phyloP scores from a whole-genome alignment of 805 yeast genomes.

The Pichia nanzhaoensis region DNA sequence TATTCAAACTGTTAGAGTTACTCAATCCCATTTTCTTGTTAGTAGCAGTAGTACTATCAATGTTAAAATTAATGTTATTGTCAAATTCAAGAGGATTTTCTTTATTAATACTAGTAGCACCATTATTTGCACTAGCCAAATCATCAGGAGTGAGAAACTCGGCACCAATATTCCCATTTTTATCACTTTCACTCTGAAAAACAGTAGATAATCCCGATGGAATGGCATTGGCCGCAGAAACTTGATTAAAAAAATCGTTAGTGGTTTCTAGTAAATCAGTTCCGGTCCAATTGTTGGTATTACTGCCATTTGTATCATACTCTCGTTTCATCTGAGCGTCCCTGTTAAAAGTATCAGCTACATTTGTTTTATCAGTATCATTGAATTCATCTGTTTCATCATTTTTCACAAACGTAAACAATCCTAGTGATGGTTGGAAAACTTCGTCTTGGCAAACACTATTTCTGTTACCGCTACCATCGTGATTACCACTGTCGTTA shows the following conservation, averaged over 20 bases:
- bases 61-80: background rate
- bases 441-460: background rate
- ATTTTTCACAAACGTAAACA: slow-evolving; percentile 6
- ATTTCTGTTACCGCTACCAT: no score
- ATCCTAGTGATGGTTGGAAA: slow-evolving; percentile 8
- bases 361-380: background rate
- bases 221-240: slow-evolving; percentile 16
- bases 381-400: background rate
- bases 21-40: no score
- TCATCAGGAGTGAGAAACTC: background rate
- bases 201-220: slow-evolving; percentile 31
- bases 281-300: background rate
- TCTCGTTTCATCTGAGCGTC: background rate
- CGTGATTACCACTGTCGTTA: background rate
- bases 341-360: background rate
- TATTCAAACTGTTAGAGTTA: no score
- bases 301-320: background rate
- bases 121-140: background rate
- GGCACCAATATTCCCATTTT: background rate
- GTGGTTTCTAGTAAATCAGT: slow-evolving; percentile 4
- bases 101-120: background rate
- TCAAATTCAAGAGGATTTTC: background rate
- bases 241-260: slow-evolving; percentile 11
- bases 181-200: slow-evolving; percentile 18
- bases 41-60: background rate